Base-by-base conservation (phyloP, 108 stramenopile species). In the Parietichytrium sp. region DNA sequence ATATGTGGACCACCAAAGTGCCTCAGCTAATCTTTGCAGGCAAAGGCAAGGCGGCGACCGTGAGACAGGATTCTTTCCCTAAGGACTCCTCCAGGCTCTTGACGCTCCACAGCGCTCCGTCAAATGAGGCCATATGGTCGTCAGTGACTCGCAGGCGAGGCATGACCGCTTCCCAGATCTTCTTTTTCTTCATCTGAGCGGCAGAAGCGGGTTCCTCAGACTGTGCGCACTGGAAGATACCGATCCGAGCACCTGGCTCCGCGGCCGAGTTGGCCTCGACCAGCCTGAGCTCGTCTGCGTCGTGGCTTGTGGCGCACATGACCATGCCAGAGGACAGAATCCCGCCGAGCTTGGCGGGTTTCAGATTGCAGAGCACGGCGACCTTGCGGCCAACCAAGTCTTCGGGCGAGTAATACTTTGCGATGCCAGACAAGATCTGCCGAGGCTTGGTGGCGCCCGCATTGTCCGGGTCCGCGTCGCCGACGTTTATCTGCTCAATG, bases 261-360 rank as follows among this genome's bases (percentile, higher is more conserved):
- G 97, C 97, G 31, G 79, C 94, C 8, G 81, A 92, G 4, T 97
- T 97, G n/a, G 95, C 95, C 54, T 98, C 96, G 6, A 99, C 83
- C 80, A 99, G 93, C 86, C 97, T 93, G 13, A 98, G 94, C 55
- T 80, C 90, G 18, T 90, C 88, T 54, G 89, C 91, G 25, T 87
- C 89, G 4, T 52, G 78, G 47, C 83, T 84, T 8, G 89, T 92
- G 4, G 97, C 97, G 83, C 97, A 97, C 29, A 99, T 87, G 27
- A 99, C 99, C 99, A 99, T 99, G 23, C 99, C 98, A 78, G 94
- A 88, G n/a, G 91, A 92, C 83, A 91, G 91, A 88, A 99, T 98
- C 20, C 93, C 95, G 8, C 94, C 95, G 15, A 98, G 87, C 82
- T 95, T 96, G 82, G 93, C 94, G 26, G 97, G 87, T 88, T 97